These are phyloP conservation scores for Fonsecaea nubica DNA, from an alignment of 2,329 filamentous ascomycete genomes.

Conservation along the genomic window DNA sequence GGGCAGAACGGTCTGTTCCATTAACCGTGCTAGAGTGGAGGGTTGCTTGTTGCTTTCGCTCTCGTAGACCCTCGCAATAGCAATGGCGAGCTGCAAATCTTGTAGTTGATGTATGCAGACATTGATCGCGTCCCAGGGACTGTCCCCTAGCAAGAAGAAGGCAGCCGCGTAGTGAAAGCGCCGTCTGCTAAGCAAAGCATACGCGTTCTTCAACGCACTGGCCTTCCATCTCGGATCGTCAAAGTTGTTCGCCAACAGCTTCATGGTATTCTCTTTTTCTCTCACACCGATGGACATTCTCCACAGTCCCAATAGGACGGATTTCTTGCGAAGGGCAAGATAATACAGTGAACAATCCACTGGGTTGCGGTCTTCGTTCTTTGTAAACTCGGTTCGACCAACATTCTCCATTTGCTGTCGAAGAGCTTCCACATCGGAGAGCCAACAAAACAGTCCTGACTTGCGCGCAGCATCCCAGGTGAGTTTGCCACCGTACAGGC, in stretches of 20 bases:
- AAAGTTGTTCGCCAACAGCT: conserved; percentile 89
- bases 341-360: conserved; percentile 92
- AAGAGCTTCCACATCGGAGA: conserved; percentile 76
- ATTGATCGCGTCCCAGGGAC: conserved; percentile 81
- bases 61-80: conserved; percentile 85
- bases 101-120: conserved; percentile 86
- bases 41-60: conserved; percentile 80
- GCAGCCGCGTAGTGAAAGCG: conserved; percentile 94
- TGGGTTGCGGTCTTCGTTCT: conserved; percentile 80
- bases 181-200: conserved; percentile 87
- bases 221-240: conserved; percentile 84
- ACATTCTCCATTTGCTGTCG: conserved; percentile 84
- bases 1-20: conserved; percentile 80
- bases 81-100: conserved; percentile 87
- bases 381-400: conserved; percentile 91
- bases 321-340: conserved; percentile 87
- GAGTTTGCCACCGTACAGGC: conserved; percentile 79
- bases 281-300: conserved; percentile 88
- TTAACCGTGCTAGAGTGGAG: conserved; percentile 72
- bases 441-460: conserved; percentile 94
- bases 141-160: conserved; percentile 90
- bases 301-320: conserved; percentile 89
- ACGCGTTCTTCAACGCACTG: conserved; percentile 92
- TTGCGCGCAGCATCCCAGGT: conserved; percentile 85
- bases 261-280: conserved; percentile 81